Conservation (phyloP, 768 basidiomycete genomes). For the Tulasnella calospora region DNA sequence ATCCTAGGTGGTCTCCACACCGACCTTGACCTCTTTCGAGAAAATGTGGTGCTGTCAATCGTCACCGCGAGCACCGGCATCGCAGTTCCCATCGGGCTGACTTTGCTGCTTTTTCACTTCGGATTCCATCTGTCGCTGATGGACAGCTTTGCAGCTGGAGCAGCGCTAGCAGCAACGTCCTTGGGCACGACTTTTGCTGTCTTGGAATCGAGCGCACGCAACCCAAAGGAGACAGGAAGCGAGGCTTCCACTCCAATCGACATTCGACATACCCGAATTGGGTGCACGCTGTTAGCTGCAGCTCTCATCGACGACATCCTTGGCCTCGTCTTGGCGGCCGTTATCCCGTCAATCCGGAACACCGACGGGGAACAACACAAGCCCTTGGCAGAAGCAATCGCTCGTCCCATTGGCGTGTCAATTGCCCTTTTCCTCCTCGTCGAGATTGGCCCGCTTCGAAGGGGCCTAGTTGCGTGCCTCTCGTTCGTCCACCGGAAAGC, state of each 20-base stretch:
- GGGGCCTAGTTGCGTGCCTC: neutral
- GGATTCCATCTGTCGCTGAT: conserved; percentile 42
- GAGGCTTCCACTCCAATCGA: conserved; percentile 31
- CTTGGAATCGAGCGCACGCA: conserved; percentile 32
- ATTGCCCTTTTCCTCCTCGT: conserved; percentile 17
- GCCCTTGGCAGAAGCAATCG: conserved; percentile 13
- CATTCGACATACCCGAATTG: conserved; percentile 48
- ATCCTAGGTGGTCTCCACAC: conserved; percentile 52
- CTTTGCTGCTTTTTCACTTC: conserved; percentile 44
- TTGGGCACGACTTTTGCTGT: conserved; percentile 64
- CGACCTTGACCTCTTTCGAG: conserved; percentile 43
- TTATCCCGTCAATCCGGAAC: conserved; percentile 38
- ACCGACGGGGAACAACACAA: neutral
- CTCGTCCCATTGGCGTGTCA: conserved; percentile 18
- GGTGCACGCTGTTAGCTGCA: conserved; percentile 55
- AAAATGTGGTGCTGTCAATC: conserved; percentile 47
- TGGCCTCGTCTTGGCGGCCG: conserved; percentile 54
- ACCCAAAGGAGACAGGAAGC: conserved; percentile 34
- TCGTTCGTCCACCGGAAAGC: neutral
- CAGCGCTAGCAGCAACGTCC: conserved; percentile 58
- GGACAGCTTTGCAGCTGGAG: conserved; percentile 58
- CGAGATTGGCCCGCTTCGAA: neutral
- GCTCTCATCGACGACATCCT: conserved; percentile 63
- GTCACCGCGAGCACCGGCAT: conserved; percentile 52
- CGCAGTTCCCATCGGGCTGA: conserved; percentile 47